Conservation (phyloP, 208 protist genomes). For the Trypanosoma conorhini region DNA sequence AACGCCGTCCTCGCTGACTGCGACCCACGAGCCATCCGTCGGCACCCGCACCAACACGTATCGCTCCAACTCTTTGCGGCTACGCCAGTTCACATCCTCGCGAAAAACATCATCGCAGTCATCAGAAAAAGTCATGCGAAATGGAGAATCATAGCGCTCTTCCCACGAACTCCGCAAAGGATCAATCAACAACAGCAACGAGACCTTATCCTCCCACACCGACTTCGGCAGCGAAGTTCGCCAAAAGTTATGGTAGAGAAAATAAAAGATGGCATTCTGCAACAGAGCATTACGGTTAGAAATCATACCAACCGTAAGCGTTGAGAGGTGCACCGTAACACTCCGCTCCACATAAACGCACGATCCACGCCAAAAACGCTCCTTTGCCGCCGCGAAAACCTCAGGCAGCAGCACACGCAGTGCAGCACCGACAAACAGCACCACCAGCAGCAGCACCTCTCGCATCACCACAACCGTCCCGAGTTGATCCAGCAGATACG, state of each 20-base stretch:
- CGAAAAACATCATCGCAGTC: slow-evolving; percentile 33
- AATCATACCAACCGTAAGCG: slow-evolving; percentile 21
- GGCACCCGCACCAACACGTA: slow-evolving; percentile 52
- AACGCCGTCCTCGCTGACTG: slow-evolving; percentile 39
- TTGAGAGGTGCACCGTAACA: slow-evolving; percentile 25
- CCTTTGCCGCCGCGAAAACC: background rate
- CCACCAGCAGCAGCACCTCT: slow-evolving; percentile 27
- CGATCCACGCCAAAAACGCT: background rate
- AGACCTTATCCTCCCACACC: slow-evolving; percentile 41
- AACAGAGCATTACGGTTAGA: slow-evolving; percentile 53
- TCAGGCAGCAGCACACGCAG: slow-evolving; percentile 16
- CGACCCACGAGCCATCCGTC: slow-evolving; percentile 33
- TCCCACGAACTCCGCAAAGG: slow-evolving; percentile 44
- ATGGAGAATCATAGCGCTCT: slow-evolving; percentile 48
- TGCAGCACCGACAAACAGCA: slow-evolving; percentile 16
- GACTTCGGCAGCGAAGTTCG: slow-evolving; percentile 29
- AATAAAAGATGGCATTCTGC: slow-evolving; percentile 72
- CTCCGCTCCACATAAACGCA: slow-evolving; percentile 18
- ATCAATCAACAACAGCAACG: slow-evolving; percentile 57
- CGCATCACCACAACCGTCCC: background rate
- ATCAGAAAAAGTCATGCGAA: slow-evolving; percentile 28
- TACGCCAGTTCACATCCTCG: slow-evolving; percentile 33
- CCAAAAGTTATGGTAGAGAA: slow-evolving; percentile 47
- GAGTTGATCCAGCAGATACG: background rate
- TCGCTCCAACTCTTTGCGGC: slow-evolving; percentile 32